A percentile compares a stretch with the other conserved stretches of the same genome.
These are phyloP conservation scores for Beauveria brongniartii DNA, from an alignment of 2,329 filamentous ascomycete species.

Conservation along the genomic window DNA sequence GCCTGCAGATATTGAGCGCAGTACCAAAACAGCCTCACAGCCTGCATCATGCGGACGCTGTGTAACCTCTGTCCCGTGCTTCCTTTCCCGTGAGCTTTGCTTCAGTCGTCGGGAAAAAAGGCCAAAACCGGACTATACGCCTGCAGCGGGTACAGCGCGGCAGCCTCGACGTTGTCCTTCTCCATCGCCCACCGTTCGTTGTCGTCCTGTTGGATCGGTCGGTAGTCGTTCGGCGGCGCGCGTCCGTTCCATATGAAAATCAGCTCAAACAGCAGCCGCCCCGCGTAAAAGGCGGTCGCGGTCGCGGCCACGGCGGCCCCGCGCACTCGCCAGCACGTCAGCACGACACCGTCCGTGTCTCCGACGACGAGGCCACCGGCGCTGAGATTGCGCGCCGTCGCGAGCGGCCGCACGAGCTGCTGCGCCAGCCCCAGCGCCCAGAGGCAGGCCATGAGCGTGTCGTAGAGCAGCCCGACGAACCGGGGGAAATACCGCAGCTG, in stretches of 20 bases:
- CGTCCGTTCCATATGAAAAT: not conserved
- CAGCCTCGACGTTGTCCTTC: constrained; percentile 12
- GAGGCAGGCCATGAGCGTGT: constrained; percentile 19
- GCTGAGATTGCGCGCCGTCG: not conserved
- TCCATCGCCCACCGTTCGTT: not conserved
- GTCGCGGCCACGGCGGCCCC: not conserved
- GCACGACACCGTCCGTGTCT: not conserved
- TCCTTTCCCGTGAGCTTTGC: not conserved
- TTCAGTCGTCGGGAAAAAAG: constrained; percentile 19
- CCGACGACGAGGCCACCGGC: not conserved
- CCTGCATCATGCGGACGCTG: not conserved
- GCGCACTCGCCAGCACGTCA: not conserved
- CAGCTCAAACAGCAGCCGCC: not conserved
- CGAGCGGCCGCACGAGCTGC: not conserved
- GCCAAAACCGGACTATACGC: constrained; percentile 25
- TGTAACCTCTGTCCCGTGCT: not conserved
- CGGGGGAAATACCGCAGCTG: constrained; percentile 17
- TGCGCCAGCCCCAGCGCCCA: constrained; percentile 20
- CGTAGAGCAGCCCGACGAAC: constrained; percentile 21
- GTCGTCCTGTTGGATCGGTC: not conserved
- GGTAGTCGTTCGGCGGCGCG: not conserved
- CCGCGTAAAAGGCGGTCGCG: not conserved
- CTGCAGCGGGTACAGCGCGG: not conserved
- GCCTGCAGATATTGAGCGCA: not conserved
- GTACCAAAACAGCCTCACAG: not conserved